Evolutionary conservation across 345 rosid species (phyloP).

Genomic region (Litchi chinensis): DNA sequence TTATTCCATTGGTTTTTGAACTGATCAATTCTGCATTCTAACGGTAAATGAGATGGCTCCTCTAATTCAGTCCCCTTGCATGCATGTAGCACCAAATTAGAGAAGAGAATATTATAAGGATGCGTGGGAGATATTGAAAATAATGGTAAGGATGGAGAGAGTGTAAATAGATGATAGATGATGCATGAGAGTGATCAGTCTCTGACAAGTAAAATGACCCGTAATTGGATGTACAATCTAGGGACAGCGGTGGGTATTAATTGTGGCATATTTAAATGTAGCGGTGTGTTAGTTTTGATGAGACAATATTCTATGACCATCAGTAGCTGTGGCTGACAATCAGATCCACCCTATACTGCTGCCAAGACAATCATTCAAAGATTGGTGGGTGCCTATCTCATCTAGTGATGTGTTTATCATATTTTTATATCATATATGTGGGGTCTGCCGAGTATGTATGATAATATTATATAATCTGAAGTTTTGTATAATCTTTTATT

Average conservation of each 20-base stretch:
- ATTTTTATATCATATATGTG: not conserved
- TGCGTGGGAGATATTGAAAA: too few relatives aligned
- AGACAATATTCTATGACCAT: constrained; percentile 3
- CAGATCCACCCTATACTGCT: too few relatives aligned
- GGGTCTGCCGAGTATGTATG: not conserved
- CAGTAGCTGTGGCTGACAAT: not conserved
- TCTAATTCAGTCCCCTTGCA: too few relatives aligned
- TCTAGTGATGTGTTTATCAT: too few relatives aligned
- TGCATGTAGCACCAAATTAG: too few relatives aligned
- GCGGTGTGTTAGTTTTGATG: constrained; percentile 9
- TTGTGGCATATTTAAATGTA: not conserved
- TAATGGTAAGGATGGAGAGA: not conserved
- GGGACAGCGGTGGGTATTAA: not conserved
- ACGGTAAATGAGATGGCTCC: too few relatives aligned
- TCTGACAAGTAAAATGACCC: not conserved
- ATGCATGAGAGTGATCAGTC: not conserved
- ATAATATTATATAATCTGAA: too few relatives aligned
- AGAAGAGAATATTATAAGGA: too few relatives aligned
- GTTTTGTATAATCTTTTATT: too few relatives aligned
- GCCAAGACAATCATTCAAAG: not conserved
- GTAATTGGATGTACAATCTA: not conserved
- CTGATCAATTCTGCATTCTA: too few relatives aligned
- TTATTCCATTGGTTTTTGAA: too few relatives aligned
- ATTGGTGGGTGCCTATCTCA: not conserved
- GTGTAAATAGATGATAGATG: not conserved